Evolutionary conservation across 1,284 basidiomycete species (phyloP).

Genomic region (Caloboletus inedulis): DNA sequence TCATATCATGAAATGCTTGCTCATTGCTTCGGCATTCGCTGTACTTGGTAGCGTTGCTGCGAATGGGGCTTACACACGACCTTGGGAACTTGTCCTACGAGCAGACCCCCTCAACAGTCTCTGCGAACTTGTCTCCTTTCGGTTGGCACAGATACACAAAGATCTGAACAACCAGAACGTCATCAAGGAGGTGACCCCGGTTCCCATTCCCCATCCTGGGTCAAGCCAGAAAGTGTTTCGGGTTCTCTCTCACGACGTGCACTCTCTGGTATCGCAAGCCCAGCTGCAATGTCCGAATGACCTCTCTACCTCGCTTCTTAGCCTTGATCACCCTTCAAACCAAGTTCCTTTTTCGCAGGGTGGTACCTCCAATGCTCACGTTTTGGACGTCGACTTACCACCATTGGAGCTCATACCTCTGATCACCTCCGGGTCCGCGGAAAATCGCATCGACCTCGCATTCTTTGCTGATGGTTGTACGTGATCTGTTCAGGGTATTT

Average conservation of each 20-base stretch:
- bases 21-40: neutral
- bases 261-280: conserved; percentile 17
- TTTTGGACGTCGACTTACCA: conserved; percentile 30
- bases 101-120: conserved; percentile 11
- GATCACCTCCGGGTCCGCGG: conserved; percentile 56
- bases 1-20: conserved; percentile 14
- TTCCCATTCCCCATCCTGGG: conserved; percentile 14
- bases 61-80: neutral
- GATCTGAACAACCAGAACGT: conserved; percentile 12
- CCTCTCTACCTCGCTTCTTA: conserved; percentile 5
- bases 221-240: conserved; percentile 16
- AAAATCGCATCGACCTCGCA: conserved; percentile 70
- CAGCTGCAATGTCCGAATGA: conserved; percentile 29
- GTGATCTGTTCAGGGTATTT: conserved; percentile 28
- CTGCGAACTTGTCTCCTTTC: conserved; percentile 23
- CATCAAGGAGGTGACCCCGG: conserved; percentile 11
- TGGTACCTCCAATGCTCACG: neutral
- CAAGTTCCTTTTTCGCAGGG: conserved; percentile 17
- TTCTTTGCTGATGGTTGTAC: conserved; percentile 84
- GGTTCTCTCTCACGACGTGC: conserved; percentile 21
- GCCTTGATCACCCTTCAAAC: neutral
- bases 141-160: conserved; percentile 21
- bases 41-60: conserved; percentile 8
- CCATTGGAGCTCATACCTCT: conserved; percentile 57
- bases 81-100: conserved; percentile 27